phyloP scores from a whole-genome alignment of 2,329 filamentous ascomycete genomes.

The Aspergillus pseudoviridinutans region DNA sequence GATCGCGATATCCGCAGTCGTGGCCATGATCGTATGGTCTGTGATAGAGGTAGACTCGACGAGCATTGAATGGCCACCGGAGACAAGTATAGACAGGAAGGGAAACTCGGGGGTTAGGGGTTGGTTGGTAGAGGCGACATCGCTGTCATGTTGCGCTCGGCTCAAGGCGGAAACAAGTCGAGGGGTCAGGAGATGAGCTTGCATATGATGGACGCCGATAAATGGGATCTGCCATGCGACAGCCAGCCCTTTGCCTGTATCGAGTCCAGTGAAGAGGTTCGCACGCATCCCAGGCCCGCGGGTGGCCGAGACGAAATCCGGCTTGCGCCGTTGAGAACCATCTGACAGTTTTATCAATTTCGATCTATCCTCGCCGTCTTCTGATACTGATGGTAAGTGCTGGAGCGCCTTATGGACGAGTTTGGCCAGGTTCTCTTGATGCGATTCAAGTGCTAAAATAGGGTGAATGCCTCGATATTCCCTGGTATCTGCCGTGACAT shows the following conservation, averaged over 20 bases:
- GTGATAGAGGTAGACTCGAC: slow-evolving; percentile 67
- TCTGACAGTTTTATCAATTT: slow-evolving; percentile 18
- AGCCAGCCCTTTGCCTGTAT: slow-evolving; percentile 81
- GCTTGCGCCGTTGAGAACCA: slow-evolving; percentile 44
- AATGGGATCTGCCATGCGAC: slow-evolving; percentile 79
- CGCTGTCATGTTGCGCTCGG: slow-evolving; percentile 12
- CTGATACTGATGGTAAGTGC: slow-evolving; percentile 45
- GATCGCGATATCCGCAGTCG: slow-evolving; percentile 75
- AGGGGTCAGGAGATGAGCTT: slow-evolving; percentile 88
- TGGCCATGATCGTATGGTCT: slow-evolving; percentile 69
- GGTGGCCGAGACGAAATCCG: slow-evolving; percentile 85
- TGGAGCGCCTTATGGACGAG: slow-evolving; percentile 64
- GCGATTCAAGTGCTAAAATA: slow-evolving; percentile 67
- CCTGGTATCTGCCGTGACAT: slow-evolving; percentile 75
- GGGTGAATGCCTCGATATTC: slow-evolving; percentile 77
- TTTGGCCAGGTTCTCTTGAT: slow-evolving; percentile 65
- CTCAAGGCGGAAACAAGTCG: slow-evolving; percentile 65
- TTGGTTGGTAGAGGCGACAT: slow-evolving; percentile 1
- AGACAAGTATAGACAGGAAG: slow-evolving; percentile 83
- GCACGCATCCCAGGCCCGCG: slow-evolving; percentile 84
- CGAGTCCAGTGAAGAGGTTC: slow-evolving; percentile 72
- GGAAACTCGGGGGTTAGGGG: slow-evolving; percentile 60
- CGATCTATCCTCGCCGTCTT: slow-evolving; percentile 4
- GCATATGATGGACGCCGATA: slow-evolving; percentile 92
- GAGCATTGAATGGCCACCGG: slow-evolving; percentile 87